phyloP scores from a whole-genome alignment of 1,284 basidiomycete species.

The Microbotryum lychnidis-dioicae region DNA sequence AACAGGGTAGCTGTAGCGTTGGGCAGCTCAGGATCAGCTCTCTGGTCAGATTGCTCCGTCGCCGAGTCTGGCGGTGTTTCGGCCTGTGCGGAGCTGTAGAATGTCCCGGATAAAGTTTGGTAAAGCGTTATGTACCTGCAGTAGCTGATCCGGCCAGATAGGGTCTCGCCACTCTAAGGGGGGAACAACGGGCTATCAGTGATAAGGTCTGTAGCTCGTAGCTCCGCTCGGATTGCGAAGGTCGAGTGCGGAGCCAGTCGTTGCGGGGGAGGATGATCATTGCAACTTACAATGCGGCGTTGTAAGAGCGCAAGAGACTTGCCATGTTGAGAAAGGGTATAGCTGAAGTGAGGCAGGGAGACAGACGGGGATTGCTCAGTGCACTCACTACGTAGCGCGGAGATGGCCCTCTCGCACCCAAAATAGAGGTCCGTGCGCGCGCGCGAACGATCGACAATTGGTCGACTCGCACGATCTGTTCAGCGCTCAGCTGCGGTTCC shows the following conservation, averaged over 20 bases:
- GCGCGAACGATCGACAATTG: too few species aligned
- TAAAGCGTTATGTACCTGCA: constrained; percentile 8
- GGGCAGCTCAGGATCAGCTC: too few species aligned
- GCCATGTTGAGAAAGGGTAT: constrained; percentile 7
- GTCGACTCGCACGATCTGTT: too few species aligned
- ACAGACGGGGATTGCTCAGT: too few species aligned
- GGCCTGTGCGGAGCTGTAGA: too few species aligned
- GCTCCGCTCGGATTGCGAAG: neutral
- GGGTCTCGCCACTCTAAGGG: constrained; percentile 16
- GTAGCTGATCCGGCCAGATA: constrained; percentile 18
- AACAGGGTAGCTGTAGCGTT: constrained; percentile 20
- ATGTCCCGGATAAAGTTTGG: neutral
- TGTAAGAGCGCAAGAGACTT: constrained; percentile 24
- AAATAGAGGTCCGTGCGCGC: too few species aligned
- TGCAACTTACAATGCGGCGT: constrained; percentile 17
- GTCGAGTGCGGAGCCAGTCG: neutral
- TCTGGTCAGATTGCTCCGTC: neutral
- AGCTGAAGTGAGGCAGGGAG: neutral
- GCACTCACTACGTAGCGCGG: too few species aligned
- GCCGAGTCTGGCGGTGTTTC: neutral
- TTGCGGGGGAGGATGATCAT: neutral
- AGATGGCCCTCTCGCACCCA: too few species aligned
- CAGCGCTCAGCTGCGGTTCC: too few species aligned
- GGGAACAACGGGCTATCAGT: neutral
- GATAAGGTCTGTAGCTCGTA: neutral